phyloP scores from a whole-genome alignment of 2,329 filamentous ascomycete species.

The Aspergillus puulaauensis region DNA sequence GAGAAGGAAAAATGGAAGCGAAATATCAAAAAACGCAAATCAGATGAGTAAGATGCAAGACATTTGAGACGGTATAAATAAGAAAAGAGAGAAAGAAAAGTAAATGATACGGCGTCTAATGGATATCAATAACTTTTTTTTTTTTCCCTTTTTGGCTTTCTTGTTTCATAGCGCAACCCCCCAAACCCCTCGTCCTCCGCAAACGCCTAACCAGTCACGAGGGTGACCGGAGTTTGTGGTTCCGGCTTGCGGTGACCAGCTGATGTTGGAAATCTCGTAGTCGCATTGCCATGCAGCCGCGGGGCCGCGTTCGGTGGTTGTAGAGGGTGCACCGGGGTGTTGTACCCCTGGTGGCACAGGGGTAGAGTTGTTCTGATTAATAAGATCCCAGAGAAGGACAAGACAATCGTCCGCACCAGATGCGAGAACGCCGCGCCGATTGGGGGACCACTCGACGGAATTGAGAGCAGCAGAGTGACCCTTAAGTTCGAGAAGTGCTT shows the following conservation, averaged over 20 bases:
- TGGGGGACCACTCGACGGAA: conserved; percentile 93
- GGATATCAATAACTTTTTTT: conserved; percentile 14
- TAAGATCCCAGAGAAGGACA: conserved; percentile 89
- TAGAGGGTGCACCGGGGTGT: conserved; percentile 24
- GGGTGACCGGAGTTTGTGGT: conserved; percentile 32
- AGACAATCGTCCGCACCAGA: conserved; percentile 90
- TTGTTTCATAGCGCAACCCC: conserved; percentile 39
- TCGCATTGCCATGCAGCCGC: conserved; percentile 48
- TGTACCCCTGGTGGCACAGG: conserved; percentile 42
- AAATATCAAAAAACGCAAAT: neutral
- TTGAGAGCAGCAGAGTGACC: conserved; percentile 85
- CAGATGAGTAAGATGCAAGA: neutral
- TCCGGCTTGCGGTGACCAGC: conserved; percentile 46
- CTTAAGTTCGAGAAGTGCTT: conserved; percentile 87
- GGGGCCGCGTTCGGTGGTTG: conserved; percentile 44
- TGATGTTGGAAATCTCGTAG: conserved; percentile 49
- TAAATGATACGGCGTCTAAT: conserved; percentile 6
- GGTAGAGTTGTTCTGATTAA: conserved; percentile 62
- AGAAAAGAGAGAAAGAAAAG: neutral
- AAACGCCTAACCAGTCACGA: conserved; percentile 46
- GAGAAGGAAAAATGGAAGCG: neutral
- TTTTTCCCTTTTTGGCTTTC: conserved; percentile 1
- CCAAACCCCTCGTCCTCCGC: conserved; percentile 47
- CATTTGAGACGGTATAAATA: neutral
- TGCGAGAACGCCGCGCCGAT: conserved; percentile 80